Conservation (phyloP, 768 basidiomycete genomes). For the Russula sp. region DNA sequence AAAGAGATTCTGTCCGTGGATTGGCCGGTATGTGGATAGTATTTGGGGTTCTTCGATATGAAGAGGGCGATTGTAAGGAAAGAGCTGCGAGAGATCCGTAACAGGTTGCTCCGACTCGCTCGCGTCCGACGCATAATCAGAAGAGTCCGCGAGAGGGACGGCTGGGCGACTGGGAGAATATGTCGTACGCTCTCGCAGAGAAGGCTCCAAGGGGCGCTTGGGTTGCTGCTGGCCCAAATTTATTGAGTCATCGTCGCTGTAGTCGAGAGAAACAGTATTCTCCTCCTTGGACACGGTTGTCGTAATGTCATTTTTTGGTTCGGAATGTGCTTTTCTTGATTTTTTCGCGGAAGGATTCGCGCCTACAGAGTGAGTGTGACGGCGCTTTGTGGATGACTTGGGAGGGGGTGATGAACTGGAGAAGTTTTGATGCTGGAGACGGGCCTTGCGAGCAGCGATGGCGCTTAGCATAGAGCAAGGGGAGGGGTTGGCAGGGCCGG, state of each 20-base stretch:
- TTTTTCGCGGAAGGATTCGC: conserved; percentile 31
- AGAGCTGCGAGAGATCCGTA: conserved; percentile 37
- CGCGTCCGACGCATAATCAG: conserved; percentile 32
- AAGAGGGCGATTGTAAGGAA: conserved; percentile 2
- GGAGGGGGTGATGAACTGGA: not conserved
- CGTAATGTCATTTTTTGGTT: conserved; percentile 32
- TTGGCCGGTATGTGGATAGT: conserved; percentile 53
- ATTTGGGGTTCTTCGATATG: conserved; percentile 27
- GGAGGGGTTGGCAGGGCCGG: not conserved
- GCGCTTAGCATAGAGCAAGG: conserved; percentile 58
- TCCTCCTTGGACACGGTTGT: conserved; percentile 36
- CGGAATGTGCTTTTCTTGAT: conserved; percentile 34
- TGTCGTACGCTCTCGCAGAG: conserved; percentile 31
- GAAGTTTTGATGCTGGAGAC: conserved; percentile 26
- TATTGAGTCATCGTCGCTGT: conserved; percentile 33
- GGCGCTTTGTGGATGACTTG: conserved; percentile 47
- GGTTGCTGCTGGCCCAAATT: conserved; percentile 34
- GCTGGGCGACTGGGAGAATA: conserved; percentile 60
- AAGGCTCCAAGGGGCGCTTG: not conserved
- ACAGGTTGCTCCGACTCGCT: conserved; percentile 17
- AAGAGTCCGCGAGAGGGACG: conserved; percentile 35
- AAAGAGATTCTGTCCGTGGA: conserved; percentile 47
- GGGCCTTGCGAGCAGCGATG: conserved; percentile 69
- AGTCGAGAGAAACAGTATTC: conserved; percentile 34
- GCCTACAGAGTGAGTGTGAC: conserved; percentile 34